Evolutionary conservation across 257 asterid species (phyloP).

Genomic region (Jasminum sambac): DNA sequence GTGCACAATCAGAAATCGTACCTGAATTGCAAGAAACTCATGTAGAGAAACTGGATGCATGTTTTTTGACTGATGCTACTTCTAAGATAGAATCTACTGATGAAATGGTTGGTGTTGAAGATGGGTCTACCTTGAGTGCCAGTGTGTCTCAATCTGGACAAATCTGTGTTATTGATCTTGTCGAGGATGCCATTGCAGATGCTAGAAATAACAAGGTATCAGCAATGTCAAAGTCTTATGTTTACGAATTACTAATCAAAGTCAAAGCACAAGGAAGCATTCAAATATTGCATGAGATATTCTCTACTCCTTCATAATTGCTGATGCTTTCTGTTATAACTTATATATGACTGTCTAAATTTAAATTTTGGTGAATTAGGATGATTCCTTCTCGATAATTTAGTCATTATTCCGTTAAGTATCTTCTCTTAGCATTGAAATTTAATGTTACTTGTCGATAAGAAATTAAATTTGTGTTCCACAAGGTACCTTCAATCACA

Average conservation of each 20-base stretch:
- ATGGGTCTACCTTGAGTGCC: conserved; percentile 31
- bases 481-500: background rate
- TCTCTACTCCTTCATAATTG: background rate
- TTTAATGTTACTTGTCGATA: background rate
- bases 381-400: background rate
- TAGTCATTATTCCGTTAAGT: background rate
- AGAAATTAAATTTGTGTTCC: background rate
- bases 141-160: conserved; percentile 53
- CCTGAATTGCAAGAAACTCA: conserved; percentile 31
- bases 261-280: background rate
- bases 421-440: background rate
- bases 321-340: background rate
- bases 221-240: conserved; percentile 8
- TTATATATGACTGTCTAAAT: background rate
- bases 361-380: background rate
- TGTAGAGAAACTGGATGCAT: conserved; percentile 28
- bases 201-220: conserved; percentile 78
- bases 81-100: conserved; percentile 21
- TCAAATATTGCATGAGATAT: background rate
- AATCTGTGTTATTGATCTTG: conserved; percentile 42
- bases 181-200: conserved; percentile 65
- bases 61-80: conserved; percentile 28
- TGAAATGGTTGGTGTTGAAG: conserved; percentile 30
- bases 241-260: background rate
- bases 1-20: conserved; percentile 31